A percentile compares a stretch with the other conserved stretches of the same genome.
phyloP scores from a whole-genome alignment of 202 grass and related monocot genomes.

The Miscanthus sacchariflorus region DNA sequence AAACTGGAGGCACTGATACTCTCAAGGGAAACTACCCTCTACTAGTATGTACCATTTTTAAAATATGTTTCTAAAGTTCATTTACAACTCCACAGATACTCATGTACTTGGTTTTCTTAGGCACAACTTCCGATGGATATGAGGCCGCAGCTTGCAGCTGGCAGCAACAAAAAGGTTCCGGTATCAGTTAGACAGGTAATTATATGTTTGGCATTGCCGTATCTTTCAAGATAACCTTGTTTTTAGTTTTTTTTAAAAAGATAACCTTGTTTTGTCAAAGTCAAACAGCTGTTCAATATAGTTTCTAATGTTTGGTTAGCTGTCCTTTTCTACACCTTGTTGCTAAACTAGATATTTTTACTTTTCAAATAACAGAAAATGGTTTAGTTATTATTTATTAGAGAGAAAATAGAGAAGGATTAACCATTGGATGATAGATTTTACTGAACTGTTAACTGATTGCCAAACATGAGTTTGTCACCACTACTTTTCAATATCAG shows the following conservation, averaged over 20 bases:
- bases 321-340: background rate
- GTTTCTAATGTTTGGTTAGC: constrained; percentile 2
- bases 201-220: background rate
- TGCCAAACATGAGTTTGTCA: background rate
- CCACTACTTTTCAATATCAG: background rate
- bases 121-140: constrained; percentile 85
- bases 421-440: constrained; percentile 1
- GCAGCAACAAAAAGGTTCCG: constrained; percentile 73
- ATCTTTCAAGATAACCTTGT: background rate
- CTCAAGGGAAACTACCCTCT: constrained; percentile 76
- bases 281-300: background rate
- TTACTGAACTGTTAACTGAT: constrained; percentile 2
- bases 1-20: constrained; percentile 57
- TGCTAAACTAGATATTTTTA: constrained; percentile 6
- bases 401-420: background rate
- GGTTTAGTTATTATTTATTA: constrained; percentile 24
- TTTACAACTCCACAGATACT: constrained; percentile 42
- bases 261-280: constrained; percentile 10
- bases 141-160: constrained; percentile 63
- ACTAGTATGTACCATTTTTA: constrained; percentile 64
- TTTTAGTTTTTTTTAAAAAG: too few species aligned
- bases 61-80: constrained; percentile 34
- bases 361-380: constrained; percentile 26
- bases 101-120: constrained; percentile 57
- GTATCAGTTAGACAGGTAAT: constrained; percentile 83